Base-by-base conservation (phyloP, 2,329 filamentous ascomycete species). In the Venturia nashicola region DNA sequence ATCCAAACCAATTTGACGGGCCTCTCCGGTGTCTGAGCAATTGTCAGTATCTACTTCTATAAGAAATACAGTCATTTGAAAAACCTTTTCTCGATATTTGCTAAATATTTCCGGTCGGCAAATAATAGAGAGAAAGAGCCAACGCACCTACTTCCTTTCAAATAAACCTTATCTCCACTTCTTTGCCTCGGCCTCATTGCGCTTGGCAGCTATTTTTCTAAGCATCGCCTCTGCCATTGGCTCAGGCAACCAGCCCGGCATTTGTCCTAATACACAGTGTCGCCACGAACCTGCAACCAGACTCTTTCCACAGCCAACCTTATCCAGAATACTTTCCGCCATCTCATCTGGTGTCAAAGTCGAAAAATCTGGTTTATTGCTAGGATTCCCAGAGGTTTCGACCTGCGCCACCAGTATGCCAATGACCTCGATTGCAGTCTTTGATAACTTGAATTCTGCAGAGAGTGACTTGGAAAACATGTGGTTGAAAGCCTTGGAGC, bases 401-500 rank as follows among this genome's bases (percentile, higher is more conserved):
- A 61, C 57, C n/a, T 42, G 32, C 9, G 36, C 63, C 14, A 64
- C 44, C 8, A 64, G 54, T 23, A 61, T 61, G 12, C 63, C 63
- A 34, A 64, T 34, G 18, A 61, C 55, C 34, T 64, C 57, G 16
- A 61, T 44, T 8, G 16, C 18, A 11, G 16, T 27, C 18, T 44
- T 32, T 18, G 40, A 39, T 23, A 61, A 20, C n/a, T 62, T 62
- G 32, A 65, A 46, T 27, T 65, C 63, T 14, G 32, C 34, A 5
- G 59, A 39, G 7, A 65, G 34, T 23, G 46, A 44, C 5, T 14
- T 42, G 27, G 59, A 62, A 44, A 65, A 65, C 11, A 32, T 27
- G 11, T 44, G 43, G 46, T 62, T 62, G 59, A 65, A 62, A 8
- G 63, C 59, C 44, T 65, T 65, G 16, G 60, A 42, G 36, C 43